Base-by-base conservation (phyloP, 202 grass and related monocot species). In the Alloteropsis angusta region DNA sequence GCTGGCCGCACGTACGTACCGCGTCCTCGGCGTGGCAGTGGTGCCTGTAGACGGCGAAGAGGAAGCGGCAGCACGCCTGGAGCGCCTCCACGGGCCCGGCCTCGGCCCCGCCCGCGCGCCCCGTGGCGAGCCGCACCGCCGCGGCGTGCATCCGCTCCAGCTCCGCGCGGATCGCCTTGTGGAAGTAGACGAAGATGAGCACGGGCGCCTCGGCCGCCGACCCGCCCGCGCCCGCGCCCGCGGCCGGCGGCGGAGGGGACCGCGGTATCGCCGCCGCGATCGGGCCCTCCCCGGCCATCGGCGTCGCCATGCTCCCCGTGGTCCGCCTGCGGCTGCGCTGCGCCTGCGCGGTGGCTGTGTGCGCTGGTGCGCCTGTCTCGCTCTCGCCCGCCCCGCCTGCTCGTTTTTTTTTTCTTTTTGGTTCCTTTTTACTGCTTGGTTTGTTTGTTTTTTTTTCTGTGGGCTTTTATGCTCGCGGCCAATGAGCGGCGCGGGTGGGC, bases 1-100 rank as follows among this genome's bases (percentile, higher is more conserved):
- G 65, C 1, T 21, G 5, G 30, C 39, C 81, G 55, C 60, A 91
- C 92, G 50, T 69, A 91, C 92, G 50, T 69, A 98, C 96, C 85
- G 85, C 90, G 83, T 98, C 96, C 84, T 98, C 96, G 72, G 92
- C 92, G 80, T 98, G 79, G 87, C 92, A 98, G 81, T 98, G 96
- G 80, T 93, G 87, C 84, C 91, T 87, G 80, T 98, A 98, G 65
- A 98, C 82, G 76, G 82, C 83, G 85, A 95, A 92, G 45, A 98
- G 87, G 74, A 95, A 98, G 44, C 87, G 75, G 82, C 87, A 95
- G 7, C 79, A 86, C 32, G 59, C 70, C 28, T 87, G 87, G 6
- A 98, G 61, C 41, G 50, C 74, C 14, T 15, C 74, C 38, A 87
- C 84, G 16, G 83, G 84, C 8, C 81, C 66, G 23, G 4, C 89